These are phyloP conservation scores for Adansonia rubrostipa DNA, from an alignment of 441 rosid species.

Conservation along the genomic window DNA sequence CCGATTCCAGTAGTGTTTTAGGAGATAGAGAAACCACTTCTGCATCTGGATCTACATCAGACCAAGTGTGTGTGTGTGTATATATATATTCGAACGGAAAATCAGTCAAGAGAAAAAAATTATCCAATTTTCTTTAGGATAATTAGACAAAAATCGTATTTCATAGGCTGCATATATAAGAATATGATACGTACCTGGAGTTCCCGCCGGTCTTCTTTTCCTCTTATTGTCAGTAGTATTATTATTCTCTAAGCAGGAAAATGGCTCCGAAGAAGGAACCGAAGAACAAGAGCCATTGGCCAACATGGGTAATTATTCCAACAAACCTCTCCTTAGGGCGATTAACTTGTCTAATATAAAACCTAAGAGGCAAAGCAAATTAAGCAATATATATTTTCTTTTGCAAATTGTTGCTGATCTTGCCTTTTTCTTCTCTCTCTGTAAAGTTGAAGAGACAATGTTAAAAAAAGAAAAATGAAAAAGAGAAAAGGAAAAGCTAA, in stretches of 20 bases:
- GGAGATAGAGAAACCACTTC: constrained; percentile 94
- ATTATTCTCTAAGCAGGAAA: constrained; percentile 57
- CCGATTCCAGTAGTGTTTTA: constrained; percentile 84
- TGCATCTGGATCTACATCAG: constrained; percentile 82
- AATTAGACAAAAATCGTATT: not conserved
- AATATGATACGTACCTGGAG: constrained; percentile 60
- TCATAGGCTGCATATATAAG: not conserved
- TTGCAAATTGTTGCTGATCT: constrained; percentile 18
- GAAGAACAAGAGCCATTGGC: constrained; percentile 42
- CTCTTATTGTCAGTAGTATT: constrained; percentile 50
- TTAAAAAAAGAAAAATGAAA: not conserved
- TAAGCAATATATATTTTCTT: not conserved
- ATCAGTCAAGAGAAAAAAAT: not conserved
- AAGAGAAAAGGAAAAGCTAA: not conserved
- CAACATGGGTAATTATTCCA: constrained; percentile 40
- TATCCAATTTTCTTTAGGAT: not conserved
- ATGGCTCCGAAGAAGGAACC: constrained; percentile 64
- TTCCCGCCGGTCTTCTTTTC: constrained; percentile 90
- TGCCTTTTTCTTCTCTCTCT: constrained; percentile 13
- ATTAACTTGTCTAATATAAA: constrained; percentile 17
- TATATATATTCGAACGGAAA: no score
- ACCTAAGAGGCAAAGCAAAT: constrained; percentile 2
- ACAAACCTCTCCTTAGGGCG: not conserved
- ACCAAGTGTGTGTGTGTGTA: no score
- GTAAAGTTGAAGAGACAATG: not conserved